Evolutionary conservation across 2,329 filamentous ascomycete genomes (phyloP).

Genomic region (Penicillium sp.): DNA sequence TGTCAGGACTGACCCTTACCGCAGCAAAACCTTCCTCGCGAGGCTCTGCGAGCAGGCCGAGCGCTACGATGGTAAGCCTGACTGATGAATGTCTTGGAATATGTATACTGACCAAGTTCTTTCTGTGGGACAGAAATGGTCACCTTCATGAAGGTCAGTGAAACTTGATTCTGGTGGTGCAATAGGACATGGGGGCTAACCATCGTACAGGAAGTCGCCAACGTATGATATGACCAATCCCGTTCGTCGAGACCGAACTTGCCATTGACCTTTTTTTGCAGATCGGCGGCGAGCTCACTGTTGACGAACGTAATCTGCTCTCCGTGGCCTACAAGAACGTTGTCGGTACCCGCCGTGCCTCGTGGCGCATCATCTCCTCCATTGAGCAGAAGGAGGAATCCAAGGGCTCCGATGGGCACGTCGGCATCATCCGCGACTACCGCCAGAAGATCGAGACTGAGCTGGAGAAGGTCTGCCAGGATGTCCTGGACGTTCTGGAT

Average conservation of each 20-base stretch:
- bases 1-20: constrained; percentile 35
- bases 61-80: constrained; percentile 82
- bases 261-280: constrained; percentile 31
- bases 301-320: constrained; percentile 80
- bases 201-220: constrained; percentile 73
- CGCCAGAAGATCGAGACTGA: constrained; percentile 97
- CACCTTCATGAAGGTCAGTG: constrained; percentile 86
- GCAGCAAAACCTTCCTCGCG: constrained; percentile 98
- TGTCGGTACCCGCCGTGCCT: constrained; percentile 93
- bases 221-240: constrained; percentile 51
- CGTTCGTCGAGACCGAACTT: constrained; percentile 5
- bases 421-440: constrained; percentile 90
- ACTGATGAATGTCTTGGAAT: not conserved
- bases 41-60: constrained; percentile 99
- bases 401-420: constrained; percentile 95
- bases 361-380: constrained; percentile 98
- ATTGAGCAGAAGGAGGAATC: constrained; percentile 99
- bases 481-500: constrained; percentile 92
- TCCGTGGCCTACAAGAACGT: constrained; percentile 99
- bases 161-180: constrained; percentile 22
- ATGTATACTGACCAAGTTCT: constrained; percentile 22
- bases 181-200: constrained; percentile 20
- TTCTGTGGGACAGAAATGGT: constrained; percentile 68
- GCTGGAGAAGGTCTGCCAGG: constrained; percentile 96
- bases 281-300: constrained; percentile 62